These are phyloP conservation scores for Raffaelea deltoideospora DNA, from an alignment of 2,329 filamentous ascomycete species.

Conservation along the genomic window DNA sequence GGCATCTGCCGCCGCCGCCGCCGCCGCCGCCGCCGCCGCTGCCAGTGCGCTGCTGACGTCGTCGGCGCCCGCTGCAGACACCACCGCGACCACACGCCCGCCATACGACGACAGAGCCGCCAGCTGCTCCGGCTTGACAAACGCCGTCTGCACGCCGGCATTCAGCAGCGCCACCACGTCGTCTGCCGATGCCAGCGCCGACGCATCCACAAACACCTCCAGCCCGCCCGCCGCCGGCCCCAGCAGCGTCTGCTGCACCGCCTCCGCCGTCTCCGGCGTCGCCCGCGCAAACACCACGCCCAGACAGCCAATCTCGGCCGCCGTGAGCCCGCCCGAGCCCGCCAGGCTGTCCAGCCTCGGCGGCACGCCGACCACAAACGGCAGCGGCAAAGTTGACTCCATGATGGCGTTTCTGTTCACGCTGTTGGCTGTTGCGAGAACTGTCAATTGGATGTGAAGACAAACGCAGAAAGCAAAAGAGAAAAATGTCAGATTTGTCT, in stretches of 20 bases:
- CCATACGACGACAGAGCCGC: conserved; percentile 37
- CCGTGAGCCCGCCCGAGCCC: conserved; percentile 36
- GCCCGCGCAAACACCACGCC: conserved; percentile 44
- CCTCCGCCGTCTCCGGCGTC: conserved; percentile 21
- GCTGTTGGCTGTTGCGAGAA: no score
- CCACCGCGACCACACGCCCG: conserved; percentile 37
- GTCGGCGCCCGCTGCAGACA: conserved; percentile 17
- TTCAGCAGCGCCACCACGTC: conserved; percentile 73
- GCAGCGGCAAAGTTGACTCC: conserved; percentile 50
- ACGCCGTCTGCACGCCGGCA: conserved; percentile 69
- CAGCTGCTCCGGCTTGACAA: conserved; percentile 60
- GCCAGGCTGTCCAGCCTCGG: conserved; percentile 25
- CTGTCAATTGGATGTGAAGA: no score
- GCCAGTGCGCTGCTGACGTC: no score
- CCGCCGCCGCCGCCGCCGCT: conserved; percentile 15
- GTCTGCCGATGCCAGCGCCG: conserved; percentile 49
- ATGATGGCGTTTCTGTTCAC: no score
- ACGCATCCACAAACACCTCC: conserved; percentile 63
- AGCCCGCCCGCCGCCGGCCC: conserved; percentile 33
- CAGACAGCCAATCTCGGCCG: conserved; percentile 42
- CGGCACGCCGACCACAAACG: conserved; percentile 42
- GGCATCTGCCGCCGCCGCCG: conserved; percentile 22
- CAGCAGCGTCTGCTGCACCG: conserved; percentile 31
- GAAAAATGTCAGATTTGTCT: no score
- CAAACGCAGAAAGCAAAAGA: background rate